Percentiles rank a stretch among this genome's conserved stretches.
These are phyloP conservation scores for Fusarium abutilonis DNA, from an alignment of 2,329 filamentous ascomycete genomes.

Conservation along the genomic window DNA sequence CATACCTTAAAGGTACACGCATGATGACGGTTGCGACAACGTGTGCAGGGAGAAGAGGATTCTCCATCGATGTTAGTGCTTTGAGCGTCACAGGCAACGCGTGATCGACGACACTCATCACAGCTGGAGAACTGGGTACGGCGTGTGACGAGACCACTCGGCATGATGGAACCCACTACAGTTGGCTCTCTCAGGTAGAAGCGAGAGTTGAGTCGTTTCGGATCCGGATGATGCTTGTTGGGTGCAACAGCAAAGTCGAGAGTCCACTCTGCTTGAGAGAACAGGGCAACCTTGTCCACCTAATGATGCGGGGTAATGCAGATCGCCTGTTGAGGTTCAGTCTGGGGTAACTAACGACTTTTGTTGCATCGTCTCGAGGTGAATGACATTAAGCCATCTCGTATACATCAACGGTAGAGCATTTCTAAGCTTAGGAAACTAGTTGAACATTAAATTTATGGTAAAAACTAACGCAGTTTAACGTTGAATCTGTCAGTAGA, in stretches of 20 bases:
- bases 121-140: conserved; percentile 52
- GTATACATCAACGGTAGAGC: too few relatives aligned
- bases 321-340: conserved; percentile 15
- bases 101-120: conserved; percentile 47
- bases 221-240: conserved; percentile 24
- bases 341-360: conserved; percentile 27
- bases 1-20: conserved; percentile 48
- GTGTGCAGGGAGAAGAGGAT: conserved; percentile 75
- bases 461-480: too few relatives aligned
- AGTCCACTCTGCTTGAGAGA: conserved; percentile 8
- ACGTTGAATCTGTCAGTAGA: too few relatives aligned
- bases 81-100: conserved; percentile 47
- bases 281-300: not conserved
- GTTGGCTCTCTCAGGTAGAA: not conserved
- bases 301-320: conserved; percentile 36
- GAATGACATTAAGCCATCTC: not conserved
- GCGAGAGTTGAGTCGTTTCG: conserved; percentile 8
- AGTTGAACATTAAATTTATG: too few relatives aligned
- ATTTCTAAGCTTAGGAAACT: too few relatives aligned
- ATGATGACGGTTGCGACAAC: conserved; percentile 51
- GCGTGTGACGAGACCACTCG: conserved; percentile 35
- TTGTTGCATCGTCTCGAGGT: not conserved
- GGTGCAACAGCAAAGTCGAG: not conserved
- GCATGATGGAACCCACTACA: conserved; percentile 25
- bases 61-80: conserved; percentile 62